Evolutionary conservation across 345 rosid species (phyloP), one percentile per base, ranked within the genome.

Genomic region (Tarenaya hassleriana): DNA sequence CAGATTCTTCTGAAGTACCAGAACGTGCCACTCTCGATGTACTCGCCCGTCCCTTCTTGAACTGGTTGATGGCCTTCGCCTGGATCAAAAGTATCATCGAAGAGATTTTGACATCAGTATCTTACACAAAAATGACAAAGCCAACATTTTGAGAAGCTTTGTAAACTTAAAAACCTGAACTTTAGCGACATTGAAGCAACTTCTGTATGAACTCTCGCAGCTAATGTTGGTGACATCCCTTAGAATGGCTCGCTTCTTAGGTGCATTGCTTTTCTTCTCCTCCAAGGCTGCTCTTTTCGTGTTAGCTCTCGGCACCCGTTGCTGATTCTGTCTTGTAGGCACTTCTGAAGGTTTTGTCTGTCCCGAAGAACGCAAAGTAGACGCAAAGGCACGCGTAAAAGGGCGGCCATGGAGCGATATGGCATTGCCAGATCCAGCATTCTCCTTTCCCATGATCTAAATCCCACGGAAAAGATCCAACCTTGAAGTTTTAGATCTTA

Each of bases 321-420:
- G 69, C 59, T 51, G 73, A 35, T 55, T 73, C 59, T 64, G 77
- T 71, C 71, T 56, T 10, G 44, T 34, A 24, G 73, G 34, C 38
- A 69, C 68, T 64, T 47, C 62, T 21, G 64, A 61, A 55, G 77
- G 62, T 16, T 62, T 51, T 33, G 63, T 20, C 55, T 61, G 52
- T 34, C 66, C 66, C 38, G 75, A 61, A 33, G 77, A 68, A 41
- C 61, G 59, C 49, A 83, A 50, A 16, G 77, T 76, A 52, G 88
- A 79, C 24, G 81, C 86, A 60, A 75, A 63, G 51, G 97, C 68
- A 46, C 97, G 90, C 49, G 97, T 89, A 27, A 86, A 20, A 45
- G 70, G 51, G 42, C 82, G 81, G 52, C 73, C 80, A 63, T 55
- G 63, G 62, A 61, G 47, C 14, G 47, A 69, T 61, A 72, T 60